A percentile compares a stretch with the other conserved stretches of the same genome.
These are phyloP conservation scores for Venturia aucupariae DNA, from an alignment of 2,329 filamentous ascomycete genomes.

Conservation along the genomic window DNA sequence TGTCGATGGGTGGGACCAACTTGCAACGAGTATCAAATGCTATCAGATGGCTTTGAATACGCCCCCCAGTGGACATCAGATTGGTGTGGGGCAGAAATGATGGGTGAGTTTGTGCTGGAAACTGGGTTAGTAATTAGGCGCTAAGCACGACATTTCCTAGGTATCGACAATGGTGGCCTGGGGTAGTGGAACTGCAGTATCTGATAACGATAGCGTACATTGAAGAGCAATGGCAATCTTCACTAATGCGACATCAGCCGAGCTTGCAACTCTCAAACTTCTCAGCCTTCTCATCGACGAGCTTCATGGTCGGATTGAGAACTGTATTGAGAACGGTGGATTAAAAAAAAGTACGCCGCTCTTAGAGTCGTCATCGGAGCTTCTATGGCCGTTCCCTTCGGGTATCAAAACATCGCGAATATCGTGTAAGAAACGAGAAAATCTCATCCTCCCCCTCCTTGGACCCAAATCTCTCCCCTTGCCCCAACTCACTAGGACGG, in stretches of 20 bases:
- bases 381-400: not conserved
- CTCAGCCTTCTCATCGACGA: not conserved
- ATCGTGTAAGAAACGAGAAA: not conserved
- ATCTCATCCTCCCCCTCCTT: not conserved
- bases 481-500: too few species aligned
- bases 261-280: not conserved
- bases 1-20: not conserved
- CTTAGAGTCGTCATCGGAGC: not conserved
- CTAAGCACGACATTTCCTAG: not conserved
- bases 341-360: not conserved
- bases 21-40: not conserved
- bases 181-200: not conserved
- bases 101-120: not conserved
- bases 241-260: too few species aligned
- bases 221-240: too few species aligned
- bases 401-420: not conserved
- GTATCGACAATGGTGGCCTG: not conserved
- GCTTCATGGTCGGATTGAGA: not conserved
- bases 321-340: not conserved
- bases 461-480: too few species aligned
- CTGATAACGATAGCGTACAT: not conserved
- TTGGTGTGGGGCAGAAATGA: not conserved
- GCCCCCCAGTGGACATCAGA: too few species aligned
- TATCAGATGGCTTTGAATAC: not conserved
- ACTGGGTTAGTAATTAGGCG: not conserved